Conservation (phyloP, 495 filamentous ascomycete genomes). For the Viridothelium virens region DNA sequence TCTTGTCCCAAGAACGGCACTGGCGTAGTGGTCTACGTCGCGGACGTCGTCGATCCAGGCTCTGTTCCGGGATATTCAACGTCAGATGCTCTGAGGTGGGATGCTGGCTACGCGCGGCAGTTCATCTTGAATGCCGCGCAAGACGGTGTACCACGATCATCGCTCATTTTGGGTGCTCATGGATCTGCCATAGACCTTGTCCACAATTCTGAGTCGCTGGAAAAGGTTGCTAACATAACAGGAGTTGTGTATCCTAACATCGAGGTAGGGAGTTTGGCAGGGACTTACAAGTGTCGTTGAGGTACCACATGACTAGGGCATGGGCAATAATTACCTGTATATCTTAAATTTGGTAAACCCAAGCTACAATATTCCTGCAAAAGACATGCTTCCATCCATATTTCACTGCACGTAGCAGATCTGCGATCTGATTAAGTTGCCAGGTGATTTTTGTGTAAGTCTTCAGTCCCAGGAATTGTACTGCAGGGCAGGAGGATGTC, state of each 20-base stretch:
- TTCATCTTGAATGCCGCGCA: neutral
- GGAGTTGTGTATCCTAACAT: constrained; percentile 5
- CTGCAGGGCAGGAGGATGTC: too few species aligned
- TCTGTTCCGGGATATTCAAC: neutral
- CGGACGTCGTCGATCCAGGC: constrained; percentile 9
- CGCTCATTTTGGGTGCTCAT: neutral
- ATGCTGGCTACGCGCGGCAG: neutral
- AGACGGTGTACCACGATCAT: neutral
- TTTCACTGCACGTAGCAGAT: too few species aligned
- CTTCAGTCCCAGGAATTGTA: too few species aligned
- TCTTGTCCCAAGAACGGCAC: constrained; percentile 9
- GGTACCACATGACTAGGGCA: too few species aligned
- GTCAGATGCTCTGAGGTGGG: constrained; percentile 1
- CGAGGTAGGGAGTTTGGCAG: neutral
- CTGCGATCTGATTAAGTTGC: too few species aligned
- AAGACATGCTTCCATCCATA: too few species aligned
- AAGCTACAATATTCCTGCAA: too few species aligned
- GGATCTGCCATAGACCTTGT: neutral
- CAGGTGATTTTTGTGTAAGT: too few species aligned
- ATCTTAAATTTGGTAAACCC: too few species aligned
- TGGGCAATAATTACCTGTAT: too few species aligned
- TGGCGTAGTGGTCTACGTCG: neutral
- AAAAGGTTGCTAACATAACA: neutral
- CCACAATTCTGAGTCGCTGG: neutral
- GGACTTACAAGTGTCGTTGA: neutral